phyloP scores from a whole-genome alignment of 2,329 filamentous ascomycete genomes.

The Chaetomium sp. region DNA sequence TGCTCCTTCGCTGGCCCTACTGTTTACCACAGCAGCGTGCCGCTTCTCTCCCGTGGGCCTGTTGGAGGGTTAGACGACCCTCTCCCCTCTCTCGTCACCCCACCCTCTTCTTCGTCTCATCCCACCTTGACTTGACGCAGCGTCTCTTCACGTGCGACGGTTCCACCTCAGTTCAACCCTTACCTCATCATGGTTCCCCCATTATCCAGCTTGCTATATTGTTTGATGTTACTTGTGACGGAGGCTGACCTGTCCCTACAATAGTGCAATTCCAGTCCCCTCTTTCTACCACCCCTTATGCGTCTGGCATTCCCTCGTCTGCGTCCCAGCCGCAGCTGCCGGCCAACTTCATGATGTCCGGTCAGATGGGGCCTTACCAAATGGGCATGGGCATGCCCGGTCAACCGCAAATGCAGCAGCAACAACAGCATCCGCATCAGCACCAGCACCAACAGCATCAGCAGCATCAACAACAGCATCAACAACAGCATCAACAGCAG shows the following conservation, averaged over 20 bases:
- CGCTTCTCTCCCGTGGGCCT: background rate
- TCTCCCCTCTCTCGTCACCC: background rate
- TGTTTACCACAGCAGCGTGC: background rate
- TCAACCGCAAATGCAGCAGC: constrained; percentile 22
- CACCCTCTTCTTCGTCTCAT: constrained; percentile 12
- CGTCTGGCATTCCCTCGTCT: constrained; percentile 43
- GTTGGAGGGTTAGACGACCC: constrained; percentile 11
- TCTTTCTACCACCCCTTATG: constrained; percentile 52
- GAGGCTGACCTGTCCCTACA: constrained; percentile 14
- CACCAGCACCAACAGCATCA: too few relatives aligned
- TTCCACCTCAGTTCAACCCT: background rate
- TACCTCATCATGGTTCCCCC: background rate
- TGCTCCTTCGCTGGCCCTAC: background rate
- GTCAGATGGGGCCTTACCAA: constrained; percentile 48
- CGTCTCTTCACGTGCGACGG: background rate
- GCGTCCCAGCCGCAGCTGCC: constrained; percentile 43
- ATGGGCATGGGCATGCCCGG: constrained; percentile 49
- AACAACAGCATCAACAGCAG: too few relatives aligned
- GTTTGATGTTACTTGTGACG: background rate
- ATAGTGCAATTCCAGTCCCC: constrained; percentile 54
- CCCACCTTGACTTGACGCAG: too few relatives aligned
- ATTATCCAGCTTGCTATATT: background rate
- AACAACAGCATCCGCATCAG: too few relatives aligned
- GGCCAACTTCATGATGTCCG: constrained; percentile 51
- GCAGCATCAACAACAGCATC: too few relatives aligned